phyloP scores from a whole-genome alignment of 352 stramenopile genomes.

The Bremia lactucae region DNA sequence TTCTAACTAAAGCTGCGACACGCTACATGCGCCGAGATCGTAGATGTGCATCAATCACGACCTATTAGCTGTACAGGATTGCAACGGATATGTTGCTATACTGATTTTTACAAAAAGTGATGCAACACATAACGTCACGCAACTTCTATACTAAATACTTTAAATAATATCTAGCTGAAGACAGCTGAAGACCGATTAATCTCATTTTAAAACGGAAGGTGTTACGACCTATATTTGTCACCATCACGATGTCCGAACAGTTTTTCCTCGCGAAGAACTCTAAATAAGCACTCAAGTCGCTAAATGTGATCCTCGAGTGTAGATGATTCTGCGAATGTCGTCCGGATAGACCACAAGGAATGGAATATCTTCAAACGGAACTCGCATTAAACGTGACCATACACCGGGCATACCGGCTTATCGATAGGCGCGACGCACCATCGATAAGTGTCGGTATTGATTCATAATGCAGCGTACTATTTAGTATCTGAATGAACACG shows the following conservation, averaged over 20 bases:
- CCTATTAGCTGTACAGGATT: too few relatives aligned
- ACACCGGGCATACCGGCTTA: conserved; percentile 26
- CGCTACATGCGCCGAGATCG: too few relatives aligned
- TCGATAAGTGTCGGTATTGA: conserved; percentile 24
- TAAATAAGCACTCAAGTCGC: conserved; percentile 13
- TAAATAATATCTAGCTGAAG: too few relatives aligned
- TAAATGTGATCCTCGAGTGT: too few relatives aligned
- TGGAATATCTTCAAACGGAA: conserved; percentile 15
- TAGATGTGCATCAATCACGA: too few relatives aligned
- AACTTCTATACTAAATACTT: too few relatives aligned
- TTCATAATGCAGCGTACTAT: conserved; percentile 26
- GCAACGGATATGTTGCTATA: too few relatives aligned
- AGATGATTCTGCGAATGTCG: conserved; percentile 21
- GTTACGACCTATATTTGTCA: conserved; percentile 20
- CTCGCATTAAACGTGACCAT: conserved; percentile 25
- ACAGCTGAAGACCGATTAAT: too few relatives aligned
- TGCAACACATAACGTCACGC: too few relatives aligned
- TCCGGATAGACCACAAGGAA: conserved; percentile 31
- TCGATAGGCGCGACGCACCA: conserved; percentile 32
- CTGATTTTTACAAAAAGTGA: too few relatives aligned
- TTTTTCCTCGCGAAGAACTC: conserved; percentile 9
- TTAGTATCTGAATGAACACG: background rate
- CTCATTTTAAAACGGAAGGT: too few relatives aligned
- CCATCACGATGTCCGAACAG: conserved; percentile 12
- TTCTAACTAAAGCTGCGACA: too few relatives aligned